Percentiles rank a stretch among this genome's conserved stretches.
These are phyloP conservation scores for Colletotrichum ledebouriae DNA, from an alignment of 2,329 filamentous ascomycete species.

Conservation along the genomic window DNA sequence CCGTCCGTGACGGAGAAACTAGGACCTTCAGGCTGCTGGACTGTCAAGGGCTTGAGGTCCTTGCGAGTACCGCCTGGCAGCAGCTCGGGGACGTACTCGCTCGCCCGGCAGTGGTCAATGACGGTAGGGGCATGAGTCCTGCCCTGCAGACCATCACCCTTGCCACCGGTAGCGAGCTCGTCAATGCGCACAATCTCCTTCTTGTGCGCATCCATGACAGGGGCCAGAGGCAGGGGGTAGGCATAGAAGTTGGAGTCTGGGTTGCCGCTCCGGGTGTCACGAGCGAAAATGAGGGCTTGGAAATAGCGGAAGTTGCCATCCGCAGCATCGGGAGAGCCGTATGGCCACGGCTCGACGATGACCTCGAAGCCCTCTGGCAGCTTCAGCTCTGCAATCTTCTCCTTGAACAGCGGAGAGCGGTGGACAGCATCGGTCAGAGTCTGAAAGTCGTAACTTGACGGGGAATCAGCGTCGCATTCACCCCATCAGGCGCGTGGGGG, in stretches of 20 bases:
- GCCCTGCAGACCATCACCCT: constrained; percentile 44
- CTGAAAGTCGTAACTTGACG: constrained; percentile 51
- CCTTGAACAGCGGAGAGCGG: constrained; percentile 49
- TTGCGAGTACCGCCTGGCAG: constrained; percentile 57
- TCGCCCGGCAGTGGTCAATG: constrained; percentile 50
- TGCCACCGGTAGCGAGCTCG: constrained; percentile 52
- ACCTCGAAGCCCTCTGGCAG: constrained; percentile 52
- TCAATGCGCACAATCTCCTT: constrained; percentile 52
- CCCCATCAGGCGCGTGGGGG: constrained; percentile 6
- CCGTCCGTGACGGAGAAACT: constrained; percentile 65
- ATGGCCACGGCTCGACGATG: constrained; percentile 60
- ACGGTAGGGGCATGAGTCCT: constrained; percentile 42
- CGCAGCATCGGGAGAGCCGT: constrained; percentile 48
- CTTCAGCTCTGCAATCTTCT: constrained; percentile 48
- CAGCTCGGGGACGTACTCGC: constrained; percentile 59
- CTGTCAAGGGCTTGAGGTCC: constrained; percentile 72
- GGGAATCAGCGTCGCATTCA: constrained; percentile 10
- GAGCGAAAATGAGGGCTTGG: constrained; percentile 52
- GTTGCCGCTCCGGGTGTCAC: constrained; percentile 48
- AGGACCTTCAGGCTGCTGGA: constrained; percentile 71
- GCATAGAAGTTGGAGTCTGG: constrained; percentile 64
- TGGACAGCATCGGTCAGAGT: constrained; percentile 50
- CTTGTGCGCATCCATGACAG: constrained; percentile 53
- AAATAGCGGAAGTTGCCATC: constrained; percentile 51
- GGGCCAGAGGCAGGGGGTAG: constrained; percentile 61